Base-by-base conservation (phyloP, 2,329 filamentous ascomycete species). In the Tolypocladium ovalisporum region DNA sequence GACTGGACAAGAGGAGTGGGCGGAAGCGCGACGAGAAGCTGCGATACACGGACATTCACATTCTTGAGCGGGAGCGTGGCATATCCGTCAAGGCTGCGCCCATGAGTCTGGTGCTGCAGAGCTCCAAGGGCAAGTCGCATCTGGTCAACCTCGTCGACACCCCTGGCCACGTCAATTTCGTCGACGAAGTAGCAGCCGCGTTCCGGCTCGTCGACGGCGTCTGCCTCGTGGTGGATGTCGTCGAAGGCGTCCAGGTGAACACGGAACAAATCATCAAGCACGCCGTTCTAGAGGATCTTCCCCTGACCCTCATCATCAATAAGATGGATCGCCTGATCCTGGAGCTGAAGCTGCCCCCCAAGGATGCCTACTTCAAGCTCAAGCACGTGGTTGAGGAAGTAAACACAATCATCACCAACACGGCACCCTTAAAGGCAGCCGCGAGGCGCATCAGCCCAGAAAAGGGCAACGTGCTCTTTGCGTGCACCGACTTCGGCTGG, bases 331-430 rank as follows among this genome's bases (percentile, higher is more conserved):
- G 94, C 29, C 76, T 99, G 59, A 96, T 99, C 61, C 75, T 99
- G 52, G 94, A 99, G 74, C 79, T 99, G 54, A 96, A 96, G 71
- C 80, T 99, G 17, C 94, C 94, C 2, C 94, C 94, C 2, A 90
- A 86, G 62, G 94, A 99, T 69, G 94, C 94, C 15, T 99, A 99
- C 75, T 97, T 97, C 80, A 99, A 99, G 79, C 79, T 99, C 56
- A 97, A 97, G 75, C 92, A 97, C 71, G 91, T 97, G n/a, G 85
- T 99, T 56, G 94, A 99, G 72, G 90, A 97, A 73, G 92, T 99
- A 72, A 99, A 99, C 74, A 96, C 90, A 1, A 78, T 94, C 64
- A 97, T 99, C 66, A 90, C 96, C 68, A 91, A 89, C 69, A 88
- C 89, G 3, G 79, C 91, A 34, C 93, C 94, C 4, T 87, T 90